Base-by-base conservation (phyloP, 371 early-diverging fungal species). In the Mucor ambiguus region DNA sequence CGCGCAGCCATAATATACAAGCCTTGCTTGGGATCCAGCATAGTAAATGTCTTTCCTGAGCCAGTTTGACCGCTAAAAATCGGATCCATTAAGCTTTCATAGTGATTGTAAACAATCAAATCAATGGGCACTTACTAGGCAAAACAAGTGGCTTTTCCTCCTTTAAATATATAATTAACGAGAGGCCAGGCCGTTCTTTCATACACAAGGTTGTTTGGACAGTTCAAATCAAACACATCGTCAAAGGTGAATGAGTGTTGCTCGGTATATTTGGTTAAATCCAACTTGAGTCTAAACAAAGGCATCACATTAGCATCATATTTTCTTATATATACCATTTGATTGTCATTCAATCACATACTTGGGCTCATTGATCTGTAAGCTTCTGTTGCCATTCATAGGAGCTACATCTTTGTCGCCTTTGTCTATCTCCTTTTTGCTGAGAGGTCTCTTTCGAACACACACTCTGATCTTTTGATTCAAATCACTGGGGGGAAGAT, bases 31-130 rank as follows among this genome's bases (percentile, higher is more conserved):
- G 85, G 84, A 73, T 96, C 95, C 63, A 98, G 82, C 99, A 99
- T 99, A 4, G 99, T 99, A 80, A 89, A 94, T 0, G 99, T 99
- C 77, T 99, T 99, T 37, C 99, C 99, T 16, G 82, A 79, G 60
- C 89, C 97, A 4, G 99, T 98, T 78, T 98, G 99, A 0, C 99
- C 99, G 79, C 93, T 91, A 56, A 37, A 14, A 37, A 9, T n/a
- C 4, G 20, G 2, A 12, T 35, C 37, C 37, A 10, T 7, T 41
- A 18, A 41, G 18, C 41, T 4, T 18, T 41, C 38, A 38, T 38
- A 14, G 41, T 41, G 18, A 1, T 16, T 18, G 3, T 18, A 41
- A 5, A 18, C 18, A 41, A 41, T 18, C 41, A 41, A 18, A 41
- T 18, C 12, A 35, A 18, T 4, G 5, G 41, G 41, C 18, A 49